Evolutionary conservation across 2,329 filamentous ascomycete species (phyloP).

Genomic region (Blastomyces parvus): DNA sequence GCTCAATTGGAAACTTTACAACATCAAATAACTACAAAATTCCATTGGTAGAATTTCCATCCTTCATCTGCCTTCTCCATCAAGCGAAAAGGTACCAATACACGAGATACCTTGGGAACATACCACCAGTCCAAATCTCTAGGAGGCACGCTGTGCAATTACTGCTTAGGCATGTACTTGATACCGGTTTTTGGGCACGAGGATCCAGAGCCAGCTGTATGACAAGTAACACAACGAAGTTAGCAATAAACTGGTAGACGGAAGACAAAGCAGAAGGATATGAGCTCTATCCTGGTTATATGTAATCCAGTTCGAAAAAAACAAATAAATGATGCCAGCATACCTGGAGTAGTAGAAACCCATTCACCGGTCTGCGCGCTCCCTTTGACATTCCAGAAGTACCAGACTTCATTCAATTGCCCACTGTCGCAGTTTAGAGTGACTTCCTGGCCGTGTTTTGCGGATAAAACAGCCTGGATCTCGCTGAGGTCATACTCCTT

Average conservation of each 20-base stretch:
- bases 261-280: background rate
- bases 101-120: background rate
- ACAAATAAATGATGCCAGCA: slow-evolving; percentile 15
- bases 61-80: background rate
- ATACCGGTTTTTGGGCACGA: slow-evolving; percentile 55
- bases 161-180: slow-evolving; percentile 47
- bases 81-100: background rate
- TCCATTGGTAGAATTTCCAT: background rate
- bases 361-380: slow-evolving; percentile 54
- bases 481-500: slow-evolving; percentile 43
- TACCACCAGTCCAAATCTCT: too few relatives aligned
- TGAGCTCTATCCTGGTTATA: background rate
- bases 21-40: background rate
- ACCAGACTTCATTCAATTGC: slow-evolving; percentile 47
- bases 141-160: too few relatives aligned
- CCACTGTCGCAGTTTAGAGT: slow-evolving; percentile 45
- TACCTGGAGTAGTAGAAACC: slow-evolving; percentile 44
- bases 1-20: background rate
- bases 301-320: background rate
- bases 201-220: slow-evolving; percentile 45
- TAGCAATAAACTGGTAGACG: background rate
- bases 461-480: slow-evolving; percentile 43
- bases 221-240: background rate
- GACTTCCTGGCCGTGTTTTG: slow-evolving; percentile 39
- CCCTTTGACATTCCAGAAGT: slow-evolving; percentile 44